Evolutionary conservation across 345 rosid genomes (phyloP).

Genomic region (Melaleuca alternifolia): DNA sequence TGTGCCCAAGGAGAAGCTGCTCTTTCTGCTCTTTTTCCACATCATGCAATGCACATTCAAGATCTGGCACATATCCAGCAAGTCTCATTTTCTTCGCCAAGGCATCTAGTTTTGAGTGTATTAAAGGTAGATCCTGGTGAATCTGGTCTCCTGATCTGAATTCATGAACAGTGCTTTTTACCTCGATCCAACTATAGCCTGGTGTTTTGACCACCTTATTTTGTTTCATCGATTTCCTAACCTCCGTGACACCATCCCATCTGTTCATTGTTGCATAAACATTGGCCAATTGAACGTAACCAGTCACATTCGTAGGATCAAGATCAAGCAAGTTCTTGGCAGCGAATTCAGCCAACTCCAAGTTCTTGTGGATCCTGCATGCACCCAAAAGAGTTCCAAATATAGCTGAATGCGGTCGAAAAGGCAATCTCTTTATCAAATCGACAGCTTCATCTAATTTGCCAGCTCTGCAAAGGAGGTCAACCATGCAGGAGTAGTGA

Average conservation of each 20-base stretch:
- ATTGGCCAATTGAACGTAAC: conserved; percentile 29
- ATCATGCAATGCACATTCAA: conserved; percentile 70
- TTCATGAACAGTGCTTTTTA: conserved; percentile 23
- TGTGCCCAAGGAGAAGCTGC: conserved; percentile 62
- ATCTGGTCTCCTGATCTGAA: conserved; percentile 33
- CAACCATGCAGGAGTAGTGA: conserved; percentile 52
- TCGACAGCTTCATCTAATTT: conserved; percentile 27
- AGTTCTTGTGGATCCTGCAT: conserved; percentile 36
- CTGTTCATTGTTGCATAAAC: conserved; percentile 23
- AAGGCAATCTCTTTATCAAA: conserved; percentile 35
- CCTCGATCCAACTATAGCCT: conserved; percentile 25
- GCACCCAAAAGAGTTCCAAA: conserved; percentile 51
- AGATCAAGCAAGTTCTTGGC: conserved; percentile 18
- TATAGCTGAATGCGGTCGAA: conserved; percentile 29
- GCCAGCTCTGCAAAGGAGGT: conserved; percentile 47
- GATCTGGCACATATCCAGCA: conserved; percentile 70
- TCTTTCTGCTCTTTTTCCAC: conserved; percentile 58
- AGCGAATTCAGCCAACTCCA: conserved; percentile 22
- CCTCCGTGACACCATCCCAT: conserved; percentile 12
- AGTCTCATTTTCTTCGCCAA: conserved; percentile 59
- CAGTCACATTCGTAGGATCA: conserved; percentile 17
- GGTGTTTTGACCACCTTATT: conserved; percentile 22
- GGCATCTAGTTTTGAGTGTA: conserved; percentile 50
- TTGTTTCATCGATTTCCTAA: conserved; percentile 21
- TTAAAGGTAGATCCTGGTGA: conserved; percentile 35